Conservation (phyloP, 164 flowering plant species). For the Chloranthus sessilifolius region DNA sequence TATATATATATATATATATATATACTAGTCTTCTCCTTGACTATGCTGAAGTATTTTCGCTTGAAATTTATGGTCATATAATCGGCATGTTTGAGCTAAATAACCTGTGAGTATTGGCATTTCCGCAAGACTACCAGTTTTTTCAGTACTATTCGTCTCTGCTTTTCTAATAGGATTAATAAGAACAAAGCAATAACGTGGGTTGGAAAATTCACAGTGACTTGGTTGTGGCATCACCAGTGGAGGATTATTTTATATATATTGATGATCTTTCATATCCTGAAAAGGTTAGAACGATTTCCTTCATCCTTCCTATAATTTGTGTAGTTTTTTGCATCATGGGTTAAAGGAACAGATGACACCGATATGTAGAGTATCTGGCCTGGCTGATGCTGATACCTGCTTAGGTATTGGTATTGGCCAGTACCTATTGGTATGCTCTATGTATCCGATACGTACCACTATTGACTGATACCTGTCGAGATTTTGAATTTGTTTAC, state of each 20-base stretch:
- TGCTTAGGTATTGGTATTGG: too few species aligned
- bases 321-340: not conserved
- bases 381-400: too few species aligned
- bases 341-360: not conserved
- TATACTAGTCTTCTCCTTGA: conserved; percentile 61
- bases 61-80: conserved; percentile 87
- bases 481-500: too few species aligned
- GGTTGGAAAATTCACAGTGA: conserved; percentile 71
- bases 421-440: too few species aligned
- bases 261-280: conserved; percentile 72
- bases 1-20: too few species aligned
- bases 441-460: too few species aligned
- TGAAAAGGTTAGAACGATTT: conserved; percentile 47
- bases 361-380: too few species aligned
- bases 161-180: not conserved
- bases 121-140: not conserved
- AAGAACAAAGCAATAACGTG: too few species aligned
- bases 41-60: conserved; percentile 68
- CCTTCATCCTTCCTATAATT: not conserved
- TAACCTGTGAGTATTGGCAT: conserved; percentile 76
- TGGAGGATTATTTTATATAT: conserved; percentile 87
- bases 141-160: not conserved
- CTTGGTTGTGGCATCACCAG: conserved; percentile 94
- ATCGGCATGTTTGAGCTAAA: conserved; percentile 99
- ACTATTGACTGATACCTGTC: too few species aligned